A percentile compares a stretch with the other conserved stretches of the same genome.
Evolutionary conservation across 2,329 filamentous ascomycete species (phyloP).

Genomic region (Botryotinia calthae): DNA sequence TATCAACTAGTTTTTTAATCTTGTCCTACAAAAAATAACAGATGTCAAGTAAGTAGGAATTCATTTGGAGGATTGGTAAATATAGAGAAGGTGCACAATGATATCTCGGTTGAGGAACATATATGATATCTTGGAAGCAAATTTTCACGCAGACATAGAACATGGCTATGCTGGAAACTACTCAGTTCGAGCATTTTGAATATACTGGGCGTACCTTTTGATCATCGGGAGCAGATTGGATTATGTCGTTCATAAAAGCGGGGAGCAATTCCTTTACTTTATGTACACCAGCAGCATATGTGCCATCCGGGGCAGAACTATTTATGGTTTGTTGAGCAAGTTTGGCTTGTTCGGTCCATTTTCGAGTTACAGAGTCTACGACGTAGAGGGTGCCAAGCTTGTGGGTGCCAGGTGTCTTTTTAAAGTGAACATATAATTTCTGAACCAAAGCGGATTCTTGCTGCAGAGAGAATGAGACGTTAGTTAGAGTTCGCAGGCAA

Average conservation of each 20-base stretch:
- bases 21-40: slow-evolving; percentile 71
- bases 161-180: slow-evolving; percentile 23
- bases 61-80: slow-evolving; percentile 26
- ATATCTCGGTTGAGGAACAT: slow-evolving; percentile 22
- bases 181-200: slow-evolving; percentile 31
- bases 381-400: slow-evolving; percentile 99
- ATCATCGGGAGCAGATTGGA: slow-evolving; percentile 81
- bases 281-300: slow-evolving; percentile 91
- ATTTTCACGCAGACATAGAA: slow-evolving; percentile 28
- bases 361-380: slow-evolving; percentile 98
- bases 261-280: slow-evolving; percentile 95
- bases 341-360: slow-evolving; percentile 96
- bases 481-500: not conserved
- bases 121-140: slow-evolving; percentile 26
- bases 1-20: slow-evolving; percentile 91
- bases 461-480: slow-evolving; percentile 25
- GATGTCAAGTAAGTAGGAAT: slow-evolving; percentile 47
- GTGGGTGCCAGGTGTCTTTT: slow-evolving; percentile 89
- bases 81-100: slow-evolving; percentile 18
- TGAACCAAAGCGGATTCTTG: slow-evolving; percentile 94
- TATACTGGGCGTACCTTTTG: slow-evolving; percentile 81
- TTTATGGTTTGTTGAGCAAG: slow-evolving; percentile 78
- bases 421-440: slow-evolving; percentile 96
- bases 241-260: slow-evolving; percentile 91
- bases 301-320: slow-evolving; percentile 81